Conservation (phyloP, 306 rosid species). For the Begonia peltatifolia region DNA sequence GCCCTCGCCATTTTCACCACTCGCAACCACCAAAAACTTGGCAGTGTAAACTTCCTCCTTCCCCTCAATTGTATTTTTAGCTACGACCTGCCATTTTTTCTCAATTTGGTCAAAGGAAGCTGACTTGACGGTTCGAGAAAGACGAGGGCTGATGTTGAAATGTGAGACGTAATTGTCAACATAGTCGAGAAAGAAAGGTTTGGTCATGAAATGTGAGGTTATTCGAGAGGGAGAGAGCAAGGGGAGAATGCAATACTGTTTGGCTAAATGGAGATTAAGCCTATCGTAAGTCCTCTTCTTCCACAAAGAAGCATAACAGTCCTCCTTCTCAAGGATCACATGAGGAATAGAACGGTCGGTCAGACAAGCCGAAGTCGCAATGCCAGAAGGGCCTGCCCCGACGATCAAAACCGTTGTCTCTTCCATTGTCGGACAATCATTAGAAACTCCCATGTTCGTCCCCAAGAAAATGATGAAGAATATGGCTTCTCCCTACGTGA, state of each 20-base stretch:
- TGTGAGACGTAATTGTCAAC: conserved; percentile 9
- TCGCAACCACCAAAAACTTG: conserved; percentile 18
- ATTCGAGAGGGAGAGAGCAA: not conserved
- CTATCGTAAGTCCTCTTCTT: conserved; percentile 20
- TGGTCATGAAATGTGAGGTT: conserved; percentile 14
- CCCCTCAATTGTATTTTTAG: not conserved
- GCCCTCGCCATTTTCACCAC: conserved; percentile 12
- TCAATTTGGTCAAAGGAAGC: not conserved
- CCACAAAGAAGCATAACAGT: conserved; percentile 20
- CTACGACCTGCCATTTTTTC: conserved; percentile 13
- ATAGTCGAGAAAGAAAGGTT: conserved; percentile 6
- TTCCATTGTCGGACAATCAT: not conserved
- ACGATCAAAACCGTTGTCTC: conserved; percentile 13
- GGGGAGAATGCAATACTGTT: conserved; percentile 17
- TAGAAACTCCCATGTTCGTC: too few species aligned
- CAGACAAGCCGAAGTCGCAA: conserved; percentile 17
- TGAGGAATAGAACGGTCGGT: conserved; percentile 5
- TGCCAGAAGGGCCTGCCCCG: conserved; percentile 24
- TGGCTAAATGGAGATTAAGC: conserved; percentile 15
- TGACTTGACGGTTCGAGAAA: conserved; percentile 1
- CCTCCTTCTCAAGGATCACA: conserved; percentile 18
- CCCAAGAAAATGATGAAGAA: too few species aligned
- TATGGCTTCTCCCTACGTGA: too few species aligned
- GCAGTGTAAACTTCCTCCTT: conserved; percentile 2
- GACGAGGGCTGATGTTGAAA: conserved; percentile 5